These are phyloP conservation scores for Podochytrium sp. DNA, from an alignment of 192 early-diverging fungal genomes.

Conservation along the genomic window DNA sequence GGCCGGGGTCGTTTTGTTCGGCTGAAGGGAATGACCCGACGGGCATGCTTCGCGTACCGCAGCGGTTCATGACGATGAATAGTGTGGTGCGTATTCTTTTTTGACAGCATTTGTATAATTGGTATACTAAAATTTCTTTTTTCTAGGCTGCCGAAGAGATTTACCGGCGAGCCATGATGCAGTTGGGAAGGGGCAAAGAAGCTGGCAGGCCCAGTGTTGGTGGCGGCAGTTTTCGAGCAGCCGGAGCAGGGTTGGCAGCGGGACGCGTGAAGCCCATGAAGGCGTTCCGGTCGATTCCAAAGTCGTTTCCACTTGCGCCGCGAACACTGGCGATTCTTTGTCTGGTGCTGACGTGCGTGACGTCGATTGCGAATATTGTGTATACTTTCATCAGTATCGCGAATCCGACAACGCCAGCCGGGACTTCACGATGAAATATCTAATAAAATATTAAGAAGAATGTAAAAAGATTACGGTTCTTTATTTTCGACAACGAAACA, in stretches of 20 bases:
- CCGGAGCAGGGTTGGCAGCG: background rate
- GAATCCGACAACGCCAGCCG: too few species aligned
- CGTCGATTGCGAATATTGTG: conserved; percentile 10
- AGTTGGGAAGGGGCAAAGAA: background rate
- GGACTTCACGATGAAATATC: too few species aligned
- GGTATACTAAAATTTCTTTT: background rate
- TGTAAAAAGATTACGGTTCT: too few species aligned
- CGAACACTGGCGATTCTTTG: conserved; percentile 21
- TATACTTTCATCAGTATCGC: conserved; percentile 12
- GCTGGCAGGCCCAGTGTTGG: background rate
- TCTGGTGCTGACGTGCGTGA: conserved; percentile 11
- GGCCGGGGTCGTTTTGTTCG: background rate
- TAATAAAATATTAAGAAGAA: too few species aligned
- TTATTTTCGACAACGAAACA: too few species aligned
- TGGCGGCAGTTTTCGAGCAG: background rate
- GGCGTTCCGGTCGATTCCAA: conserved; percentile 34
- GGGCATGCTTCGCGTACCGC: background rate
- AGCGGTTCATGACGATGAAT: background rate
- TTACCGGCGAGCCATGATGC: background rate
- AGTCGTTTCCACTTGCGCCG: conserved; percentile 21
- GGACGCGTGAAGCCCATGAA: conserved; percentile 18
- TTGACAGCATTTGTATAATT: background rate
- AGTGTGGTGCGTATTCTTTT: background rate
- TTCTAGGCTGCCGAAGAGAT: background rate
- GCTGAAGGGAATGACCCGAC: background rate